These are phyloP conservation scores for Mantamonas sphyraenae DNA, from an alignment of 78 protist species.

Conservation along the genomic window DNA sequence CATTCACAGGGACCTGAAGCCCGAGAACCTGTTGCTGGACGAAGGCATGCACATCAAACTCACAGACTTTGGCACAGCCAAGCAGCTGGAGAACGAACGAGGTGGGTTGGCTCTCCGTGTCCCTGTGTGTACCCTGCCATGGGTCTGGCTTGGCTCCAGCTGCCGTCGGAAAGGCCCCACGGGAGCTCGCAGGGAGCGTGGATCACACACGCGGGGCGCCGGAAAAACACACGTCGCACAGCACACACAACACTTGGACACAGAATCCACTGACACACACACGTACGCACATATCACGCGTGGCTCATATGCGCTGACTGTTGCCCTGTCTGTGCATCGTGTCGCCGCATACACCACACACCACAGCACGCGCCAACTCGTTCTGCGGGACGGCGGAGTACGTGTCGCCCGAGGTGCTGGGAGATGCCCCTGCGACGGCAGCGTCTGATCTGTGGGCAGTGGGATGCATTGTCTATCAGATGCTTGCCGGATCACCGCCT, in stretches of 20 bases:
- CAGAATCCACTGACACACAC: too few relatives aligned
- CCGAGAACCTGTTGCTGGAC: conserved; percentile 39
- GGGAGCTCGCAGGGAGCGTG: background rate
- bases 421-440: conserved; percentile 2
- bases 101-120: background rate
- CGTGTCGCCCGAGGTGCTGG: conserved; percentile 79
- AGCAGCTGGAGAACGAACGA: background rate
- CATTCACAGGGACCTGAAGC: conserved; percentile 56
- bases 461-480: conserved; percentile 80
- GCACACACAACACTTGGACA: too few relatives aligned
- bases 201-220: too few relatives aligned
- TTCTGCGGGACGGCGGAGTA: conserved; percentile 82
- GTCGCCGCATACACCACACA: too few relatives aligned
- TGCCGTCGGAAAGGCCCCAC: background rate
- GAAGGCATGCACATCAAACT: conserved; percentile 41
- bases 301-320: too few relatives aligned
- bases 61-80: conserved; percentile 52
- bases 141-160: background rate
- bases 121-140: background rate
- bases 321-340: too few relatives aligned
- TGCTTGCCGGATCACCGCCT: conserved; percentile 51
- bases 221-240: too few relatives aligned
- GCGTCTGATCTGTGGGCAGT: conserved; percentile 78
- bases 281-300: too few relatives aligned
- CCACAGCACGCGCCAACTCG: conserved; percentile 18